Percentiles rank a stretch among this genome's conserved stretches.
phyloP scores from a whole-genome alignment of 139 green algal species.

The Bryopsis sp. region DNA sequence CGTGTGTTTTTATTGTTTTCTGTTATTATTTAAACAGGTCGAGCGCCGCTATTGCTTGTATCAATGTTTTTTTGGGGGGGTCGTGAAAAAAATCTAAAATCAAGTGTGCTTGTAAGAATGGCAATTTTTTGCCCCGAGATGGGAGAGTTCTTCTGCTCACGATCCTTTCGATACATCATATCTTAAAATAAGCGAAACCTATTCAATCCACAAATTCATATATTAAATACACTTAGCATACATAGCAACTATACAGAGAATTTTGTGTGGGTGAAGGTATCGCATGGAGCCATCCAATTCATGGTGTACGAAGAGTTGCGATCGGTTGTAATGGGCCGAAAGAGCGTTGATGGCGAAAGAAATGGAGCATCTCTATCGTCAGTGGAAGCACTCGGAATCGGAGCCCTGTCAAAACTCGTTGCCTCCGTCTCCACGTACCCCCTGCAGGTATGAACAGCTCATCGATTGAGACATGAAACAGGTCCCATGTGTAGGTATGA shows the following conservation, averaged over 20 bases:
- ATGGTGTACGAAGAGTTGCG: slow-evolving; percentile 88
- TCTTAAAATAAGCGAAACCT: too few species aligned
- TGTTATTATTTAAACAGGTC: background rate
- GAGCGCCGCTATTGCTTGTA: background rate
- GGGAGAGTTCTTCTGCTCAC: background rate
- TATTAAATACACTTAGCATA: too few species aligned
- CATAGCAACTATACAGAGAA: too few species aligned
- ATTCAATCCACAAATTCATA: too few species aligned
- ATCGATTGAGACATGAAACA: background rate
- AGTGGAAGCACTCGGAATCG: slow-evolving; percentile 19
- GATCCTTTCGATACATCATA: background rate
- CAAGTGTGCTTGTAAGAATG: background rate
- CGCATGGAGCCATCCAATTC: slow-evolving; percentile 92
- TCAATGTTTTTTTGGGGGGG: background rate
- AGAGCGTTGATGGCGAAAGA: background rate
- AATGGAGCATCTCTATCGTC: background rate
- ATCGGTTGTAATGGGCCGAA: background rate
- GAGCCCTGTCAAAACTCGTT: slow-evolving; percentile 73
- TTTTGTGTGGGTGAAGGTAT: background rate
- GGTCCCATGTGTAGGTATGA: too few species aligned
- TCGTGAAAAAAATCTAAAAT: background rate
- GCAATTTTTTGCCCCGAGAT: background rate
- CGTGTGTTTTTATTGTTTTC: background rate
- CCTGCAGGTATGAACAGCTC: slow-evolving; percentile 48
- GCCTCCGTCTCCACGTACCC: slow-evolving; percentile 86